Evolutionary conservation across 2,329 filamentous ascomycete species (phyloP).

Genomic region (Pyrenophora graminea): DNA sequence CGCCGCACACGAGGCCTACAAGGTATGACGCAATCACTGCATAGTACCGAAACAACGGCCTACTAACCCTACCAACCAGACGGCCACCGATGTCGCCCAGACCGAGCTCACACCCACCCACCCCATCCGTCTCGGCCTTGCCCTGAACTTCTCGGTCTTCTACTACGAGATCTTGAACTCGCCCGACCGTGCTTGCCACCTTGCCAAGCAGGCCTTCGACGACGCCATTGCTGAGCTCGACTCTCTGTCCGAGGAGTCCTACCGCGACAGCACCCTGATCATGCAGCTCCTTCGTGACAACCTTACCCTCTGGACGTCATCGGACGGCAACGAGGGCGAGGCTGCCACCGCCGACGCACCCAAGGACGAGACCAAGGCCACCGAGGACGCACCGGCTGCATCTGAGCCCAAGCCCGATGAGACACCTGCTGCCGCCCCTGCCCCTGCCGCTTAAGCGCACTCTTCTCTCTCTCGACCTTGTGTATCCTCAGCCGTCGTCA

Average conservation of each 20-base stretch:
- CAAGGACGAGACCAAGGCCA: conserved; percentile 66
- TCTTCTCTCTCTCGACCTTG: conserved; percentile 39
- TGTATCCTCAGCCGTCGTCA: conserved; percentile 39
- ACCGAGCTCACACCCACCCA: conserved; percentile 89
- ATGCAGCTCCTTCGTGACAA: conserved; percentile 99
- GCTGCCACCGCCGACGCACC: conserved; percentile 61
- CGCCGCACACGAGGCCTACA: conserved; percentile 96
- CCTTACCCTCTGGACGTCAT: conserved; percentile 96
- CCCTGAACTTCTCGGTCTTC: conserved; percentile 97
- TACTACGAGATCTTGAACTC: conserved; percentile 99
- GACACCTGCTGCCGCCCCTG: conserved; percentile 37
- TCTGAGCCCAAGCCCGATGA: conserved; percentile 40
- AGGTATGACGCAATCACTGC: conserved; percentile 50
- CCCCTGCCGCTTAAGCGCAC: conserved; percentile 41
- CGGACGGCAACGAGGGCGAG: conserved; percentile 81
- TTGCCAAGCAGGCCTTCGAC: conserved; percentile 94
- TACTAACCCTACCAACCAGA: too few species aligned
- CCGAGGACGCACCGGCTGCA: conserved; percentile 53
- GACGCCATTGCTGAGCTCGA: conserved; percentile 99
- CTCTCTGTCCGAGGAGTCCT: conserved; percentile 95
- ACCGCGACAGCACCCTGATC: conserved; percentile 98
- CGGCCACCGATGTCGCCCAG: conserved; percentile 85
- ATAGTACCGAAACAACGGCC: too few species aligned
- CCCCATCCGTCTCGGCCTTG: conserved; percentile 89
- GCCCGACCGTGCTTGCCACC: conserved; percentile 95